Conservation (phyloP, 768 basidiomycete genomes). For the Peribolospora kevripleyi region DNA sequence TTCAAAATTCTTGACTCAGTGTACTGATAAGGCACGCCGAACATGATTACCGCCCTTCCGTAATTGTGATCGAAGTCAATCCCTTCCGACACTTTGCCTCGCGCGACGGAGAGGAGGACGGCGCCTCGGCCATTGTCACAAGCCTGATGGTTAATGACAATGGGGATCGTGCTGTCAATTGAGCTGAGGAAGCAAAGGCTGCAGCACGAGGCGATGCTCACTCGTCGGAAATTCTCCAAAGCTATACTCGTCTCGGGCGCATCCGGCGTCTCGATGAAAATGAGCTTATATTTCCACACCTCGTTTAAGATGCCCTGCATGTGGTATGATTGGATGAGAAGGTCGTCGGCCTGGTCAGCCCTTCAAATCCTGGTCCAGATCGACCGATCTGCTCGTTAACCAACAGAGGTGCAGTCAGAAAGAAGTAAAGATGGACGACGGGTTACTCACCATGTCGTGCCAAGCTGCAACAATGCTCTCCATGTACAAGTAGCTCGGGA, state of each 20-base stretch:
- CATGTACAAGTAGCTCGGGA: conserved; percentile 98
- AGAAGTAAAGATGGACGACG: neutral
- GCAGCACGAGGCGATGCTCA: conserved; percentile 18
- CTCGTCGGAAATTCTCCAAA: conserved; percentile 84
- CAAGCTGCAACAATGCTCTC: conserved; percentile 99
- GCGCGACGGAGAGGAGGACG: conserved; percentile 81
- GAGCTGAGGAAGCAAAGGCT: neutral
- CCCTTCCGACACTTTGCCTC: conserved; percentile 99
- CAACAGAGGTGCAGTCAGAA: neutral
- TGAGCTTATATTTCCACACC: conserved; percentile 97
- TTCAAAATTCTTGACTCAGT: conserved; percentile 94
- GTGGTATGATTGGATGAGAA: neutral
- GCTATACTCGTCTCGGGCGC: conserved; percentile 97
- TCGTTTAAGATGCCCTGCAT: conserved; percentile 85
- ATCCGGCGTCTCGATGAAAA: conserved; percentile 97
- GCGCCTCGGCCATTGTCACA: conserved; percentile 97
- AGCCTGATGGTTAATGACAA: conserved; percentile 30
- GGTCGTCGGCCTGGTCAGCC: conserved; percentile 1
- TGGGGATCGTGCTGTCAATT: neutral
- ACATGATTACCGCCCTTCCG: conserved; percentile 86
- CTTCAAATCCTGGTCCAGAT: neutral
- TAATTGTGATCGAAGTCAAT: conserved; percentile 99
- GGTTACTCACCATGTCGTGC: conserved; percentile 80
- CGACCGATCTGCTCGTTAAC: neutral
- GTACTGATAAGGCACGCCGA: conserved; percentile 52